phyloP scores from a whole-genome alignment of 345 rosid species.

The Bruguiera sexangula region DNA sequence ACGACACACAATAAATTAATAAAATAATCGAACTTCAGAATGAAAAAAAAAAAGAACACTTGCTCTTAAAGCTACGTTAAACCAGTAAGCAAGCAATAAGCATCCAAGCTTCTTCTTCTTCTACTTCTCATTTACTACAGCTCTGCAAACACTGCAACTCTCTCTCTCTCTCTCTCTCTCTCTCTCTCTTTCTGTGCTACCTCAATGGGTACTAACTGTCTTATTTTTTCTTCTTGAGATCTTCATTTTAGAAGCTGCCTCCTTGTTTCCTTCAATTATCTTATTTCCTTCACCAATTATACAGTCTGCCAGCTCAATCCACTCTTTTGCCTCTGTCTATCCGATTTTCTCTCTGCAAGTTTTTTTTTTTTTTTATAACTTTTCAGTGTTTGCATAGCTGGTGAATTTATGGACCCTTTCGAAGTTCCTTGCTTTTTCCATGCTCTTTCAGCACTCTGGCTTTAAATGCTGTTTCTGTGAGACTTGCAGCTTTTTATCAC shows the following conservation, averaged over 20 bases:
- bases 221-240: slow-evolving; percentile 15
- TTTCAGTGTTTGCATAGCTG: background rate
- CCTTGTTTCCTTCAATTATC: slow-evolving; percentile 1
- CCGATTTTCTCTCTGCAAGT: background rate
- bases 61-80: background rate
- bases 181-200: background rate
- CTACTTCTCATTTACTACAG: slow-evolving; percentile 1
- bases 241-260: slow-evolving; percentile 14
- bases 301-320: background rate
- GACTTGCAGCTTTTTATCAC: background rate
- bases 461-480: background rate
- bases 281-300: background rate
- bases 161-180: background rate
- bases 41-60: slow-evolving; percentile 17
- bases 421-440: background rate
- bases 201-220: no score
- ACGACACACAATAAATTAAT: background rate
- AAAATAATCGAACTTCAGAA: slow-evolving; percentile 29
- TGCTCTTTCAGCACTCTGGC: background rate
- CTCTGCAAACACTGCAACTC: background rate
- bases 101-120: slow-evolving; percentile 31
- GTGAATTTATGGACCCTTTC: background rate
- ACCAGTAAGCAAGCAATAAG: slow-evolving; percentile 3
- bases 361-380: no score
- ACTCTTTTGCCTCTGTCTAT: background rate